phyloP scores from a whole-genome alignment of 345 rosid species.

The Fremontodendron californicum region DNA sequence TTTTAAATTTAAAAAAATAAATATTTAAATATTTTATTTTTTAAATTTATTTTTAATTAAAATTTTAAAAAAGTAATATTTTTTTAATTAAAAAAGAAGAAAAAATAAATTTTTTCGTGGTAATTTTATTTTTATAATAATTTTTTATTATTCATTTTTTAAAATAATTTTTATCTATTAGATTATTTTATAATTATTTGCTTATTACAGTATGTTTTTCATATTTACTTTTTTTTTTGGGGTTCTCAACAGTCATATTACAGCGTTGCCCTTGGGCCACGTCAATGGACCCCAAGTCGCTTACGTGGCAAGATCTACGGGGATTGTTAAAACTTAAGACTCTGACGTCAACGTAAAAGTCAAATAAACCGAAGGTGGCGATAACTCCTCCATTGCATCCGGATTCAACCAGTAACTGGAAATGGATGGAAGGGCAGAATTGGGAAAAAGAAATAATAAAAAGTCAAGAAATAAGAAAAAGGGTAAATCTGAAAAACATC shows the following conservation, averaged over 20 bases:
- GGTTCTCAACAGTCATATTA: constrained; percentile 9
- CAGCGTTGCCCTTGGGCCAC: constrained; percentile 24
- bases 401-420: neutral
- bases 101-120: no score
- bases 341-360: neutral
- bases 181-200: no score
- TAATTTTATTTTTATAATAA: no score
- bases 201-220: no score
- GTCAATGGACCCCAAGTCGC: neutral
- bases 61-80: no score
- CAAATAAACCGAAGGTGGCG: neutral
- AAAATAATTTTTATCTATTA: no score
- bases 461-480: neutral
- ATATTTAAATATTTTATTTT: no score
- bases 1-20: no score
- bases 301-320: constrained; percentile 18
- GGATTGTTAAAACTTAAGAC: neutral
- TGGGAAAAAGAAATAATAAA: neutral
- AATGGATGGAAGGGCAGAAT: neutral
- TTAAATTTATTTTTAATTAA: no score
- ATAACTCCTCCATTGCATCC: neutral
- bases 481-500: no score
- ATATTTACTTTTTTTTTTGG: neutral
- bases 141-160: no score
- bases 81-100: no score